Evolutionary conservation across 2,329 filamentous ascomycete genomes (phyloP).

Genomic region (Aureobasidium subglaciale): DNA sequence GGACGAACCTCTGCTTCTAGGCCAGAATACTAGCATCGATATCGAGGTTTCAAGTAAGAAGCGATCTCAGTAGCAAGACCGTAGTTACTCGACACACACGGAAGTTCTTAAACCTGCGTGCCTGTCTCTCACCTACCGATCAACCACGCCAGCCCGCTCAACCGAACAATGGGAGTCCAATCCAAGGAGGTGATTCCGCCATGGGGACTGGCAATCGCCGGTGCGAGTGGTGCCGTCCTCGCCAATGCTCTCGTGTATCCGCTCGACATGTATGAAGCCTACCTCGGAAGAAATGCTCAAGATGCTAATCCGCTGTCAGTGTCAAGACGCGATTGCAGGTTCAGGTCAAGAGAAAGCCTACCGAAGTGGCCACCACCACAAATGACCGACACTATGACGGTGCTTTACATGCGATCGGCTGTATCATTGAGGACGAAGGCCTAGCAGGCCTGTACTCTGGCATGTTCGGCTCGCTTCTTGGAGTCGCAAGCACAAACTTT

Average conservation of each 20-base stretch:
- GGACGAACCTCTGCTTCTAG: neutral
- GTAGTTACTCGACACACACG: neutral
- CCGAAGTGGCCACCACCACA: constrained; percentile 37
- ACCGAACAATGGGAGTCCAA: constrained; percentile 43
- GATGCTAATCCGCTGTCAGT: constrained; percentile 41
- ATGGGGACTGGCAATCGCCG: constrained; percentile 88
- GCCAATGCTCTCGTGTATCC: constrained; percentile 96
- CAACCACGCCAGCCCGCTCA: neutral
- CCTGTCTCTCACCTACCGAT: neutral
- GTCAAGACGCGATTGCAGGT: constrained; percentile 96
- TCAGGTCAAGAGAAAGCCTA: constrained; percentile 61
- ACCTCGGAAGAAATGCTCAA: no score
- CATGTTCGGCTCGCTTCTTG: constrained; percentile 76
- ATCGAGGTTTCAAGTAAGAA: no score
- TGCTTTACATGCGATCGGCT: constrained; percentile 79
- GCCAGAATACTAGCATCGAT: neutral
- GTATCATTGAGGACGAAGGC: constrained; percentile 77
- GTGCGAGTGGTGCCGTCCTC: constrained; percentile 84
- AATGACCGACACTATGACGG: constrained; percentile 71
- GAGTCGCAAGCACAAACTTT: constrained; percentile 95
- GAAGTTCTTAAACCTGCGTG: neutral
- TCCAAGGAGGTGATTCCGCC: constrained; percentile 71
- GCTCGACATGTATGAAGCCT: constrained; percentile 73
- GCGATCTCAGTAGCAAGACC: neutral
- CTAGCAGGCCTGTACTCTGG: constrained; percentile 78